Conservation (phyloP, 1,284 basidiomycete species). For the Fomitopsis pinicola region DNA sequence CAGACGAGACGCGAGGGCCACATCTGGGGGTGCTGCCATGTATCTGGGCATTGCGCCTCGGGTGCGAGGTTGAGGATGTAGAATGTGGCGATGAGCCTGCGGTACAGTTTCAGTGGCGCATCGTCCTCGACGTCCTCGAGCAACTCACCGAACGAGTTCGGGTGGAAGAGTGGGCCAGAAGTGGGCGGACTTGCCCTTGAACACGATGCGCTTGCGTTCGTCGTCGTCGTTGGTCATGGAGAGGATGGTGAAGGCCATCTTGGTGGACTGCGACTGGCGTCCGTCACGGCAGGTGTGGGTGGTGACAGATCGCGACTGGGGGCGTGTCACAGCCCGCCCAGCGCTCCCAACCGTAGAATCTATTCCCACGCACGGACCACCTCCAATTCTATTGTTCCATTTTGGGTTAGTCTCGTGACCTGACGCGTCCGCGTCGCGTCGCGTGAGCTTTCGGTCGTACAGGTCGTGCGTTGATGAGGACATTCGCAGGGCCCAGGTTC, state of each 20-base stretch:
- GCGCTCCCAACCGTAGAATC: slow-evolving; percentile 6
- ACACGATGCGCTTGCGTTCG: slow-evolving; percentile 21
- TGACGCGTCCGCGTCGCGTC: background rate
- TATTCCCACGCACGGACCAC: slow-evolving; percentile 27
- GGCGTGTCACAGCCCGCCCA: slow-evolving; percentile 19
- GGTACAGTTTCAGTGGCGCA: slow-evolving; percentile 21
- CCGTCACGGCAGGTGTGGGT: slow-evolving; percentile 22
- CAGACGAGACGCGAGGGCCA: slow-evolving; percentile 61
- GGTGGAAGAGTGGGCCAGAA: slow-evolving; percentile 69
- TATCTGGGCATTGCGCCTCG: slow-evolving; percentile 43
- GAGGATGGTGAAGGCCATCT: slow-evolving; percentile 17
- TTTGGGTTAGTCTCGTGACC: background rate
- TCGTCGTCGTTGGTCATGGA: slow-evolving; percentile 7
- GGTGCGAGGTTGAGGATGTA: slow-evolving; percentile 48
- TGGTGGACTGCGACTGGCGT: slow-evolving; percentile 10
- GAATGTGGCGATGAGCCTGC: slow-evolving; percentile 58
- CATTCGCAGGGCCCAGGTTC: too few species aligned
- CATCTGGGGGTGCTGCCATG: slow-evolving; percentile 52
- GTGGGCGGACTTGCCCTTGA: slow-evolving; percentile 65
- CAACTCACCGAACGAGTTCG: slow-evolving; percentile 58
- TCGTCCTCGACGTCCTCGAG: slow-evolving; percentile 15
- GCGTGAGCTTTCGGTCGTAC: background rate
- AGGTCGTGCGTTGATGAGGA: background rate
- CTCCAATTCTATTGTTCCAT: background rate
- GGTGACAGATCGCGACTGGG: slow-evolving; percentile 27